Percentiles rank a stretch among this genome's conserved stretches.
These are phyloP conservation scores for Stygiomarasmius scandens DNA, from an alignment of 1,284 basidiomycete species.

Conservation along the genomic window DNA sequence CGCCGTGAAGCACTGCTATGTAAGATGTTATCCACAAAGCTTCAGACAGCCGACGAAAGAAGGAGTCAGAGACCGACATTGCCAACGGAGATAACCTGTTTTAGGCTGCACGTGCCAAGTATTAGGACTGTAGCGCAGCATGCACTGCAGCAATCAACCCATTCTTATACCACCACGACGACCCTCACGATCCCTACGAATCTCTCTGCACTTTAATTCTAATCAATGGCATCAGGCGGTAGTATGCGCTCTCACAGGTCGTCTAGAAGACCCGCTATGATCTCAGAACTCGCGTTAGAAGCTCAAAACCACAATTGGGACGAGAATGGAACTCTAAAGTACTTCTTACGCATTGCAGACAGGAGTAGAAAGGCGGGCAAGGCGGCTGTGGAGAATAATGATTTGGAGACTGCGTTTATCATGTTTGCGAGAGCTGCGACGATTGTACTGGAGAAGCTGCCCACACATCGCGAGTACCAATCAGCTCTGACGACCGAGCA, in stretches of 20 bases:
- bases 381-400: constrained; percentile 40
- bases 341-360: constrained; percentile 58
- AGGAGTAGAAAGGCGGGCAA: constrained; percentile 51
- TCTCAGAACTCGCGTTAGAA: constrained; percentile 56
- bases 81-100: too few species aligned
- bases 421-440: constrained; percentile 63
- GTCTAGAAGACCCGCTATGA: constrained; percentile 44
- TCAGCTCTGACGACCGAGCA: constrained; percentile 47
- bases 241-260: constrained; percentile 2
- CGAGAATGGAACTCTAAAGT: constrained; percentile 51
- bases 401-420: constrained; percentile 61
- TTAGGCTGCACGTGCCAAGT: neutral
- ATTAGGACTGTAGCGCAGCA: neutral
- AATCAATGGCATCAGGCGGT: constrained; percentile 1
- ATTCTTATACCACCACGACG: constrained; percentile 2
- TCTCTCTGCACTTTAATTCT: neutral
- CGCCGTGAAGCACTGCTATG: too few species aligned
- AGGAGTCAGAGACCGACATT: too few species aligned
- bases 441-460: constrained; percentile 64
- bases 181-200: neutral
- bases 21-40: too few species aligned
- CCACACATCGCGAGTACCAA: constrained; percentile 56
- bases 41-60: too few species aligned
- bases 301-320: constrained; percentile 54
- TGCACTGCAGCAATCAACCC: neutral